Evolutionary conservation across 1,284 basidiomycete species (phyloP).

Genomic region (Cutaneotrichosporon daszewskae): DNA sequence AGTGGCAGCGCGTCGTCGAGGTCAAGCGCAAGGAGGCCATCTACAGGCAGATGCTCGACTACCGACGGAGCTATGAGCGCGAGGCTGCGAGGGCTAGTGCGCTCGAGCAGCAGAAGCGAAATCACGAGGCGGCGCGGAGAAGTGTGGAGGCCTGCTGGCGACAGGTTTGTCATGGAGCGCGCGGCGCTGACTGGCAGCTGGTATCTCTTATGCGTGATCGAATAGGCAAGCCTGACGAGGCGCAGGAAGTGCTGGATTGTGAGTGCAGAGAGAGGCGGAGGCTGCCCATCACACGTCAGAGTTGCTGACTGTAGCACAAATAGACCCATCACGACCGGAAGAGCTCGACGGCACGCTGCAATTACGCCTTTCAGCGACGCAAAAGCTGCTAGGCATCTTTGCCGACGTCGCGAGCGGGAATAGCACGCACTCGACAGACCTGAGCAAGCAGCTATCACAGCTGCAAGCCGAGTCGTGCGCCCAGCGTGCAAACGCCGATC

Average conservation of each 20-base stretch:
- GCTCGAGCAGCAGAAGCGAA: constrained; percentile 65
- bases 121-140: constrained; percentile 70
- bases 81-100: constrained; percentile 63
- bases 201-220: constrained; percentile 32
- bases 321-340: constrained; percentile 22
- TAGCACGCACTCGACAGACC: constrained; percentile 1
- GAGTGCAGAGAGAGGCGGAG: no score
- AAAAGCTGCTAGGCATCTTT: constrained; percentile 29
- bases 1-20: constrained; percentile 43
- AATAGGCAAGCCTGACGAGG: constrained; percentile 16
- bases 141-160: constrained; percentile 84
- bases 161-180: constrained; percentile 56
- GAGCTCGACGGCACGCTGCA: constrained; percentile 33
- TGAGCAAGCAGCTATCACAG: constrained; percentile 12
- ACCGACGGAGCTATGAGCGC: constrained; percentile 72
- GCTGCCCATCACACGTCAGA: no score
- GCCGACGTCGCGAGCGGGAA: constrained; percentile 16
- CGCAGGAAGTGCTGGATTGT: no score
- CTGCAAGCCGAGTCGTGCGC: constrained; percentile 39
- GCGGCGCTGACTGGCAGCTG: constrained; percentile 32
- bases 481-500: constrained; percentile 52
- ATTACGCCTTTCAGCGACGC: constrained; percentile 29
- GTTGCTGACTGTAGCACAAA: constrained; percentile 19
- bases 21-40: constrained; percentile 85
- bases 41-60: constrained; percentile 83